Conservation (phyloP, 306 rosid genomes). For the Gynostemma pentaphyllum region DNA sequence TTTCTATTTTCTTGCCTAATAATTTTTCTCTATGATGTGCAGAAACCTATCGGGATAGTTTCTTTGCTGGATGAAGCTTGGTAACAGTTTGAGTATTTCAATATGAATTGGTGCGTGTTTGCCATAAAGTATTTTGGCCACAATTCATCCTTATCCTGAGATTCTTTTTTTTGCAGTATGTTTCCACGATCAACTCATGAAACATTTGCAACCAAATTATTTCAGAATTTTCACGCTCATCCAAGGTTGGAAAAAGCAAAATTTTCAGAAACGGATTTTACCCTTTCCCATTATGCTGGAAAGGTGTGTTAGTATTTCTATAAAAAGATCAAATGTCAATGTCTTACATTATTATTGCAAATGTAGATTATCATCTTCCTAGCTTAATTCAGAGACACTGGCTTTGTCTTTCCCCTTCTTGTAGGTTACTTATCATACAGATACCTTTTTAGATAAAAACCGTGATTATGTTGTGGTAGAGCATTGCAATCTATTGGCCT, state of each 20-base stretch:
- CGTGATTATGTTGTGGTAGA: slow-evolving; percentile 96
- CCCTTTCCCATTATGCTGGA: slow-evolving; percentile 93
- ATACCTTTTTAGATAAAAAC: slow-evolving; percentile 78
- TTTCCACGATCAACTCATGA: slow-evolving; percentile 90
- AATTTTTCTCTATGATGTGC: slow-evolving; percentile 30
- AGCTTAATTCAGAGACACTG: background rate
- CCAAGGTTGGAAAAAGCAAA: slow-evolving; percentile 74
- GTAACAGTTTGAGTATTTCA: slow-evolving; percentile 52
- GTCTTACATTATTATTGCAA: background rate
- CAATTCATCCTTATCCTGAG: slow-evolving; percentile 32
- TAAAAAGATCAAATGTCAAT: no score
- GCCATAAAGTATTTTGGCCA: slow-evolving; percentile 13
- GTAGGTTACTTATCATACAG: slow-evolving; percentile 90
- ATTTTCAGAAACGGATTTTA: slow-evolving; percentile 90
- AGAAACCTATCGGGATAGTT: slow-evolving; percentile 92
- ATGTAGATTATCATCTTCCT: background rate
- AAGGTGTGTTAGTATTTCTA: slow-evolving; percentile 39
- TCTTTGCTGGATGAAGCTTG: slow-evolving; percentile 97
- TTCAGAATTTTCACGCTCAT: slow-evolving; percentile 63
- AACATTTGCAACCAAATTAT: slow-evolving; percentile 86
- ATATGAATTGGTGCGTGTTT: slow-evolving; percentile 34
- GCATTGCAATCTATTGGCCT: slow-evolving; percentile 77
- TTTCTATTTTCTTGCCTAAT: slow-evolving; percentile 4
- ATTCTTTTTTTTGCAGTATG: slow-evolving; percentile 61
- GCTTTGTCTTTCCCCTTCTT: background rate